Evolutionary conservation across 331 rosid genomes (phyloP), one percentile per base, ranked within the genome.

Genomic region (Ulmus americana): DNA sequence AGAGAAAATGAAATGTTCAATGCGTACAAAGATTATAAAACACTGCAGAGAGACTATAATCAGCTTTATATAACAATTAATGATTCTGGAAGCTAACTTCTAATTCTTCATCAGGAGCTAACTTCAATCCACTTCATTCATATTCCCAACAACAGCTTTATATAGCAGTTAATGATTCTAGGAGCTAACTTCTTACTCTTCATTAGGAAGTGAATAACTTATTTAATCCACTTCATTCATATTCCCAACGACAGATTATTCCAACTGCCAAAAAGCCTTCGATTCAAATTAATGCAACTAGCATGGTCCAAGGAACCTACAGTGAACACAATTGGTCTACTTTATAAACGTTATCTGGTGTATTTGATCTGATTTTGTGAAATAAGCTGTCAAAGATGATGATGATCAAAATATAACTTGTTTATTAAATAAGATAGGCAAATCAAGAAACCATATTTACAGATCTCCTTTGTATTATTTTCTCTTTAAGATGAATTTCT

Each of bases 1-100:
- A 28, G 35, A 28, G 35, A 28, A 76, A 68, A 58, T 46, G 6
- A 49, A 18, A 38, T 58, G 20, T 52, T 70, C 47, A 15, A 71
- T 39, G 69, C 12, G 4, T 11, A 38, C 14, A 20, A 7, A 6
- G 35, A 10, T 6, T 12, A 59, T n/a, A 4, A 13, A 53, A 35
- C 51, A 53, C 2, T 8, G 10, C 39, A 53, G 28, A 53, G 8
- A 14, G 5, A 53, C 7, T 28, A 8, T 2, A 2, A 7, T 3
- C 4, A 42, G 47, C 60, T 55, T 35, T n/a, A 54, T 11, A 11
- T 38, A 6, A 39, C 41, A 22, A 9, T 22, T 55, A 55, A 20
- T 55, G 10, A 20, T 10, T 14, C 7, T 10, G 16, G 43, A 38
- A 43, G 61, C 15, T 35, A 35, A 55, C n/a, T 47, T 47, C 52